Evolutionary conservation across 768 basidiomycete species (phyloP).

Genomic region (Naematelia aurantialba): DNA sequence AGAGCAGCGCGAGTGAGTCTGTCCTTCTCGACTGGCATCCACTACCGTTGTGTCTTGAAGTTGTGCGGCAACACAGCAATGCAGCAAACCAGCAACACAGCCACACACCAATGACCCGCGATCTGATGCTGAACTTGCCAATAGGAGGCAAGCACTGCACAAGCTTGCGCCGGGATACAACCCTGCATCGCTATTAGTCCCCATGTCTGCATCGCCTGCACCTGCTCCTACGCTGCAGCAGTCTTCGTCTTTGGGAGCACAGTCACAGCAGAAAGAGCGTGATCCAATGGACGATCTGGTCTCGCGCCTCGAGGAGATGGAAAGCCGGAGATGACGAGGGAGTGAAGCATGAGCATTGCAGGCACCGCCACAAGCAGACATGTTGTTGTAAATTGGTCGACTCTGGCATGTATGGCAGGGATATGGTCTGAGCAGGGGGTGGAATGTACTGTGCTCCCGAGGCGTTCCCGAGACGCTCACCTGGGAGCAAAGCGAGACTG

Average conservation of each 20-base stretch:
- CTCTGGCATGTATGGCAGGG: too few species aligned
- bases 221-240: constrained; percentile 3
- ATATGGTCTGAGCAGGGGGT: too few species aligned
- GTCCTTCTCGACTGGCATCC: too few species aligned
- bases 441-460: too few species aligned
- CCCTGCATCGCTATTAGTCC: constrained; percentile 37
- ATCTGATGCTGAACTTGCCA: constrained; percentile 6
- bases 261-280: background rate
- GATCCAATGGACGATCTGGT: constrained; percentile 79
- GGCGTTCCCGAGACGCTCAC: too few species aligned
- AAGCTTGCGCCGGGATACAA: constrained; percentile 45
- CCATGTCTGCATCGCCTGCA: constrained; percentile 17
- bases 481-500: too few species aligned
- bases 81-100: too few species aligned
- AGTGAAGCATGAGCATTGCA: background rate
- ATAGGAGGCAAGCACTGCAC: constrained; percentile 40
- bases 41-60: too few species aligned
- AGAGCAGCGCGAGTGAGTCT: constrained; percentile 57
- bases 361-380: too few species aligned
- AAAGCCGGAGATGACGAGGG: constrained; percentile 34
- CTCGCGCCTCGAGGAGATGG: constrained; percentile 71
- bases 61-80: too few species aligned
- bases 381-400: too few species aligned
- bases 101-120: too few species aligned
- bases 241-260: background rate